A percentile compares a stretch with the other conserved stretches of the same genome.
Conservation (phyloP, 768 basidiomycete species). For the Boletus pseudopeckii region DNA sequence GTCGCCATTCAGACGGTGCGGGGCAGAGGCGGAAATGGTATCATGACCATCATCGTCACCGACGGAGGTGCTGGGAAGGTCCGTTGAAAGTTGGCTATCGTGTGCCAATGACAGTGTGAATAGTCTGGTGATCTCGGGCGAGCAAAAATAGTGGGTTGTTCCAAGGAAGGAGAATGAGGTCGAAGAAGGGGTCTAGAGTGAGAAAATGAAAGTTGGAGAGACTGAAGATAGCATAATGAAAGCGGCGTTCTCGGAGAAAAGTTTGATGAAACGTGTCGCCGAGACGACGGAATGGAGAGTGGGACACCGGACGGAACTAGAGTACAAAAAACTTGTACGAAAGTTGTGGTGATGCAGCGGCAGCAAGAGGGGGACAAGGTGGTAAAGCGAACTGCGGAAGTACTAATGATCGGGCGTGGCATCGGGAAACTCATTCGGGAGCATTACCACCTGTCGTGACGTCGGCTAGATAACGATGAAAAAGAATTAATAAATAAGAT, state of each 20-base stretch:
- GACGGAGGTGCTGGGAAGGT: not conserved
- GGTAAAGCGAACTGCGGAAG: not conserved
- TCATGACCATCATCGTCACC: not conserved
- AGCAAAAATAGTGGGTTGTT: slow-evolving; percentile 9
- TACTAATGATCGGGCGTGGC: slow-evolving; percentile 18
- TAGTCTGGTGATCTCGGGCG: slow-evolving; percentile 16
- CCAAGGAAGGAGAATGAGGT: slow-evolving; percentile 7
- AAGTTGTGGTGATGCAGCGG: not conserved
- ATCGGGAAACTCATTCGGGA: slow-evolving; percentile 7
- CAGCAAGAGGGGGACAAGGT: not conserved
- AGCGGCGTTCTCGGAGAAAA: not conserved
- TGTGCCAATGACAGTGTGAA: slow-evolving; percentile 11
- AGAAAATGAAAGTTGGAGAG: slow-evolving; percentile 2
- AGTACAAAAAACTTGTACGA: not conserved
- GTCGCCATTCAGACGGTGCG: not conserved
- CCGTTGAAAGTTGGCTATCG: not conserved
- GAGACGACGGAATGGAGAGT: not conserved
- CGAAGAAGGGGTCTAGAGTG: slow-evolving; percentile 10
- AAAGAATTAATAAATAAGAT: slow-evolving; percentile 1
- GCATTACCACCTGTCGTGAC: slow-evolving; percentile 13
- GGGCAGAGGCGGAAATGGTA: not conserved
- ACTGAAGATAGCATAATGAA: slow-evolving; percentile 6
- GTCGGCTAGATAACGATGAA: slow-evolving; percentile 29
- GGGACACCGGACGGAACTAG: slow-evolving; percentile 19
- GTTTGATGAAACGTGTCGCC: not conserved